These are phyloP conservation scores for Xylariaceae sp. DNA, from an alignment of 2,329 filamentous ascomycete species.

Conservation along the genomic window DNA sequence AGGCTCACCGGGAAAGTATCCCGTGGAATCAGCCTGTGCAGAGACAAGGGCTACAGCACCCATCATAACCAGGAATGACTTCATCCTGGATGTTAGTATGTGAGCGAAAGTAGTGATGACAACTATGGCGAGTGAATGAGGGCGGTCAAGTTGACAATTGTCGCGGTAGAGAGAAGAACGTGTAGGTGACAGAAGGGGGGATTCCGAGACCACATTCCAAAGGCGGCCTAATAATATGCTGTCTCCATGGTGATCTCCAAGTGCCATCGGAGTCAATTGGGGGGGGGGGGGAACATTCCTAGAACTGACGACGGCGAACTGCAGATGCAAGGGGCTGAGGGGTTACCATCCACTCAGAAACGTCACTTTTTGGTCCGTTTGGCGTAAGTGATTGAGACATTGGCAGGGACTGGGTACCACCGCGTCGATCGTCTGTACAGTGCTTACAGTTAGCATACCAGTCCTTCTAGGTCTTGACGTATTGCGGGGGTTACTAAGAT, in stretches of 20 bases:
- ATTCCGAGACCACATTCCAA: slow-evolving; percentile 4
- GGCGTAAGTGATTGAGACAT: background rate
- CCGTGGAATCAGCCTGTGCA: slow-evolving; percentile 39
- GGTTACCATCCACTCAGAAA: slow-evolving; percentile 11
- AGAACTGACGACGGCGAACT: slow-evolving; percentile 1
- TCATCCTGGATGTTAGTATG: slow-evolving; percentile 34
- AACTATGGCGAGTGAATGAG: background rate
- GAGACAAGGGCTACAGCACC: slow-evolving; percentile 36
- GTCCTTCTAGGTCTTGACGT: slow-evolving; percentile 1
- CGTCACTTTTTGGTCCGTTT: background rate
- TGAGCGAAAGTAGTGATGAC: background rate
- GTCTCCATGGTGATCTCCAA: background rate
- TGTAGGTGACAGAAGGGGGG: background rate
- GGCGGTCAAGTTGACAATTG: slow-evolving; percentile 1
- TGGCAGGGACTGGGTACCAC: background rate
- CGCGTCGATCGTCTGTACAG: slow-evolving; percentile 4
- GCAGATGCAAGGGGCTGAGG: slow-evolving; percentile 9
- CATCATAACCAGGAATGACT: slow-evolving; percentile 35
- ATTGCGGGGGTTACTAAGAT: slow-evolving; percentile 23
- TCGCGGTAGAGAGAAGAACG: background rate
- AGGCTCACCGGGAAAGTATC: slow-evolving; percentile 45
- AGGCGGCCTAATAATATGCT: background rate
- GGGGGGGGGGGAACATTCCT: no score
- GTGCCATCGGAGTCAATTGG: background rate
- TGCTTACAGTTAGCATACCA: slow-evolving; percentile 2